Conservation (phyloP, 2,329 filamentous ascomycete genomes). For the Calonectria pseudoturangicola region DNA sequence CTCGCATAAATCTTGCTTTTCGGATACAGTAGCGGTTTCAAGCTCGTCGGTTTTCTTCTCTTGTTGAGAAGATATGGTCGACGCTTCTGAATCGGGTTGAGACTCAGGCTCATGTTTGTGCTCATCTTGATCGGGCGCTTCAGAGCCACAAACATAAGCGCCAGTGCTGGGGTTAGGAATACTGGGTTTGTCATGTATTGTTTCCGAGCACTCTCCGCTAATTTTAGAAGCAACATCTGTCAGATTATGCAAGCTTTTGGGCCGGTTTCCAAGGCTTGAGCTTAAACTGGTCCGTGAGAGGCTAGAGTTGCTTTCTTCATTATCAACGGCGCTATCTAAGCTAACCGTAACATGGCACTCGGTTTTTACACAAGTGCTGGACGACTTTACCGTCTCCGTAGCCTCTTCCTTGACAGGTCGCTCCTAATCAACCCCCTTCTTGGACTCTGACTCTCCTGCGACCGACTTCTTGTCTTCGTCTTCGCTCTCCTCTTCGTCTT, state of each 20-base stretch:
- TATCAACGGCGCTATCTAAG: not conserved
- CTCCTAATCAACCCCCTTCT: slow-evolving; percentile 7
- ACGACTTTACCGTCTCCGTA: not conserved
- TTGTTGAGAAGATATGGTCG: not conserved
- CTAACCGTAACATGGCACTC: not conserved
- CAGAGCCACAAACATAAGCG: not conserved
- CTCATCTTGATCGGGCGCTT: not conserved
- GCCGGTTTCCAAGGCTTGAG: not conserved
- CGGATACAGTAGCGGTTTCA: not conserved
- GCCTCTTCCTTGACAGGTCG: slow-evolving; percentile 1
- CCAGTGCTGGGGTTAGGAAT: too few relatives aligned
- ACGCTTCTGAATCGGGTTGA: not conserved
- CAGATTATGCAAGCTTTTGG: not conserved
- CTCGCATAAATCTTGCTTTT: not conserved
- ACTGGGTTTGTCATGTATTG: not conserved
- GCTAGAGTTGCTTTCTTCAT: not conserved
- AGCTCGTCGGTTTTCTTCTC: not conserved
- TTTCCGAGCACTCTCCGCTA: not conserved
- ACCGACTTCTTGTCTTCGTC: not conserved
- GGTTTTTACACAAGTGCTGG: not conserved
- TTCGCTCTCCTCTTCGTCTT: not conserved
- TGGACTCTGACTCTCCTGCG: slow-evolving; percentile 1
- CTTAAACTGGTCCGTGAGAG: not conserved
- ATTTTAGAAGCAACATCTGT: not conserved
- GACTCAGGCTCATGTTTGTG: not conserved